Conservation (phyloP, 2,329 filamentous ascomycete genomes). For the Pestalotiopsis sp. region DNA sequence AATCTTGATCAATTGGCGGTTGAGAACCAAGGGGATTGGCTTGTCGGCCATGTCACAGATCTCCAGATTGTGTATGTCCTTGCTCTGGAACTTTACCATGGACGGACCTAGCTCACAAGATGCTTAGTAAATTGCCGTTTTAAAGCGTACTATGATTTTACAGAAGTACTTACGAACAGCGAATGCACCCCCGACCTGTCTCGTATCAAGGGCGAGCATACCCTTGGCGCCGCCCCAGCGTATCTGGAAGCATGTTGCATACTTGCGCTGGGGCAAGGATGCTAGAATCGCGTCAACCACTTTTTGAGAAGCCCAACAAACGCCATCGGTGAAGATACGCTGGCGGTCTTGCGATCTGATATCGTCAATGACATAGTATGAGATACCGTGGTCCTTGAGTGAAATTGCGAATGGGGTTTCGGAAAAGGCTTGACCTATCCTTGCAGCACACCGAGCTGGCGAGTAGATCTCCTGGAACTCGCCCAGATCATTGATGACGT, state of each 20-base stretch:
- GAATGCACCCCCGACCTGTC: conserved; percentile 60
- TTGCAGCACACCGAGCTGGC: conserved; percentile 59
- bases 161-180: conserved; percentile 50
- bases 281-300: conserved; percentile 64
- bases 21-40: conserved; percentile 71
- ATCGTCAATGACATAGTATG: conserved; percentile 44
- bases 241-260: conserved; percentile 71
- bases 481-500: conserved; percentile 52
- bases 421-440: conserved; percentile 71
- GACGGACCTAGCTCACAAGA: conserved; percentile 43
- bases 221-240: conserved; percentile 76
- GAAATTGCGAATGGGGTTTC: conserved; percentile 70
- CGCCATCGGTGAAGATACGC: conserved; percentile 77
- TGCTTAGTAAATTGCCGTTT: background rate
- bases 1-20: conserved; percentile 83
- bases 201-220: conserved; percentile 71
- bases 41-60: conserved; percentile 72
- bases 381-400: conserved; percentile 41
- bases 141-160: background rate
- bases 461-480: conserved; percentile 53
- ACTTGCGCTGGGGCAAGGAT: conserved; percentile 47
- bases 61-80: conserved; percentile 59
- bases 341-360: conserved; percentile 50
- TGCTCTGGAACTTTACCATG: conserved; percentile 77
- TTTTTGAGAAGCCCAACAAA: conserved; percentile 69